Percentiles rank a stretch among this genome's conserved stretches.
Conservation (phyloP, 768 basidiomycete species). For the Panaeolus cyanescens region DNA sequence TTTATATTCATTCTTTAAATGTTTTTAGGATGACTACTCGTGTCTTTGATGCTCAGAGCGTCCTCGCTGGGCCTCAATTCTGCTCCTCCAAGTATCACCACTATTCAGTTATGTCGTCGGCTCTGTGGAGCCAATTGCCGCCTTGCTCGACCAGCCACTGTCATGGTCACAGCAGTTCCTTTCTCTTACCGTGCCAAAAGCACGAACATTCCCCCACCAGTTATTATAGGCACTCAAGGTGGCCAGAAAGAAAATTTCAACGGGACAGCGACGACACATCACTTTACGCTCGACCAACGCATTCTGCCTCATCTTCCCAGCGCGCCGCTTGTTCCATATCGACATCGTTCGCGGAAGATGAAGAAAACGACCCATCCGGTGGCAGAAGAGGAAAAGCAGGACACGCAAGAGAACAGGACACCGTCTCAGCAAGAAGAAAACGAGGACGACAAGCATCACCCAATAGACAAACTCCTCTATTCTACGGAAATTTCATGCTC, state of each 20-base stretch:
- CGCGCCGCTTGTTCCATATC: not conserved
- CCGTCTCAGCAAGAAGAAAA: not conserved
- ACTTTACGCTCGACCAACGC: not conserved
- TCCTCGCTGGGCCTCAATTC: conserved; percentile 72
- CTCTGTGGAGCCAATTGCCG: conserved; percentile 22
- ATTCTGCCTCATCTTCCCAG: not conserved
- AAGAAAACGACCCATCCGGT: not conserved
- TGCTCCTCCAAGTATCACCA: conserved; percentile 37
- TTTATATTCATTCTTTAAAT: conserved; percentile 8
- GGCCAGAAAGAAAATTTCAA: not conserved
- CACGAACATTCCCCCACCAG: not conserved
- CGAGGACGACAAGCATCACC: not conserved
- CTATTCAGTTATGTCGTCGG: conserved; percentile 33
- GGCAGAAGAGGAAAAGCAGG: not conserved
- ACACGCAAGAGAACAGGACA: not conserved
- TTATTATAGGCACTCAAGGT: not conserved
- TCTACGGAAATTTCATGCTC: conserved; percentile 29
- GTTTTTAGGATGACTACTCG: conserved; percentile 69
- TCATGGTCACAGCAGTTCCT: not conserved
- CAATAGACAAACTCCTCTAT: conserved; percentile 10
- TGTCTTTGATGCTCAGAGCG: conserved; percentile 82
- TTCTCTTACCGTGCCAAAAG: not conserved
- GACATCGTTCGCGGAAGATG: not conserved
- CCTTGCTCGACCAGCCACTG: not conserved
- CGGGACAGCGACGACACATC: not conserved